Conservation (phyloP, 306 rosid species). For the Rubus parviflorus region DNA sequence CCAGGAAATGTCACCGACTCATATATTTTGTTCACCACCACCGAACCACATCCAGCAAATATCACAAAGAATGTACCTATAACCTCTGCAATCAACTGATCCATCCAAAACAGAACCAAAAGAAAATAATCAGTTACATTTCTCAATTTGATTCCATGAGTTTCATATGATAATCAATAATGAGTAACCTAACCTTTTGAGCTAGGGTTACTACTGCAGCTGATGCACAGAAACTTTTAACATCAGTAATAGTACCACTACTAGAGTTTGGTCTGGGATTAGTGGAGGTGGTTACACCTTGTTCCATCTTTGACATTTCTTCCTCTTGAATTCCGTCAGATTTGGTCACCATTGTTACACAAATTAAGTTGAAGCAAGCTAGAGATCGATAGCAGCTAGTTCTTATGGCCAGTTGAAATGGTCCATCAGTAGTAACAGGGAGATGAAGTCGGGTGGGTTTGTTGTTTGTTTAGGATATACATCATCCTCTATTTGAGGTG, state of each 20-base stretch:
- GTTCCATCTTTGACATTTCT: constrained; percentile 23
- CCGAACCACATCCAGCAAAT: constrained; percentile 41
- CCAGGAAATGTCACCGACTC: constrained; percentile 39
- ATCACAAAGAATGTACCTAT: constrained; percentile 40
- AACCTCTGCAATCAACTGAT: constrained; percentile 38
- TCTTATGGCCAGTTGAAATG: too few relatives aligned
- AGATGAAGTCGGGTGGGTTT: too few relatives aligned
- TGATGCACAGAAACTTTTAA: constrained; percentile 6
- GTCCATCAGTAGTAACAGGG: too few relatives aligned
- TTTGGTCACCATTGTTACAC: constrained; percentile 18
- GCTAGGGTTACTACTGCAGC: constrained; percentile 7
- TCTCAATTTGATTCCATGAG: too few relatives aligned
- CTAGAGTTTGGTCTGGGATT: not conserved
- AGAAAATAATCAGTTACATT: too few relatives aligned
- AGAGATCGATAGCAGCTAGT: too few relatives aligned
- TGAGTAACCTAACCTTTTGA: constrained; percentile 25
- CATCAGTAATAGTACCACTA: not conserved
- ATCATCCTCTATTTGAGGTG: too few relatives aligned
- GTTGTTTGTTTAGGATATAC: too few relatives aligned
- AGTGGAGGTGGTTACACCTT: constrained; percentile 10
- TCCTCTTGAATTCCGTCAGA: constrained; percentile 14
- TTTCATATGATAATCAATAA: too few relatives aligned
- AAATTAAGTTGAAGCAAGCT: too few relatives aligned
- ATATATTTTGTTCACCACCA: constrained; percentile 32
- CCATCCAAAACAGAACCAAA: too few relatives aligned